phyloP scores from a whole-genome alignment of 192 early-diverging fungal genomes.

The Cladochytrium replicatum region DNA sequence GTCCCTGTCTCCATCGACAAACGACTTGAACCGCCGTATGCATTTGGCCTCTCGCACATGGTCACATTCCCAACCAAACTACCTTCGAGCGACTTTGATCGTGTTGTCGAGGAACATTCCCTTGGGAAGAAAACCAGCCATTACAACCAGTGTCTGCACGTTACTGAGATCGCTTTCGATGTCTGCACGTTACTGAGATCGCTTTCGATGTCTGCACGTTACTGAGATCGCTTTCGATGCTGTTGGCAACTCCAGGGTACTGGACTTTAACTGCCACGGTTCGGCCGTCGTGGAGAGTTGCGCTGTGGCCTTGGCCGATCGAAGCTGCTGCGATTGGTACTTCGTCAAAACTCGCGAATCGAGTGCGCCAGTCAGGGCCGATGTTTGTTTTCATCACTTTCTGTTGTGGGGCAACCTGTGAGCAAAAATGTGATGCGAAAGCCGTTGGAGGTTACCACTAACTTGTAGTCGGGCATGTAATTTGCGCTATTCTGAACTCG shows the following conservation, averaged over 20 bases:
- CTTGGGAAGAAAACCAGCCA: slow-evolving; percentile 77
- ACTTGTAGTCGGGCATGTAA: slow-evolving; percentile 85
- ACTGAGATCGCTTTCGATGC: slow-evolving; percentile 81
- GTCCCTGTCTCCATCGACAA: slow-evolving; percentile 36
- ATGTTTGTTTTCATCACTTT: slow-evolving; percentile 13
- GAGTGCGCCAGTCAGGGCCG: slow-evolving; percentile 50
- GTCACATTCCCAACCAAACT: slow-evolving; percentile 91
- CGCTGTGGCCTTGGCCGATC: slow-evolving; percentile 9
- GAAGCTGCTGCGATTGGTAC: slow-evolving; percentile 82
- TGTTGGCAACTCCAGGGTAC: slow-evolving; percentile 85
- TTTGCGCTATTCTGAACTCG: slow-evolving; percentile 91
- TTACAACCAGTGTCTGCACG: slow-evolving; percentile 64
- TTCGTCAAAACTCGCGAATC: slow-evolving; percentile 61
- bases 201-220: no score
- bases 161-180: no score
- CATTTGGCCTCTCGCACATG: slow-evolving; percentile 77
- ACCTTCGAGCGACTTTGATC: slow-evolving; percentile 75
- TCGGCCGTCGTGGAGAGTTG: slow-evolving; percentile 26
- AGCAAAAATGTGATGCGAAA: neutral
- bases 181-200: no score
- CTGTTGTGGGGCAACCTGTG: slow-evolving; percentile 3
- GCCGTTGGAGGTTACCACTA: slow-evolving; percentile 45
- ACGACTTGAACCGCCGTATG: slow-evolving; percentile 54
- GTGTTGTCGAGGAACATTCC: slow-evolving; percentile 97
- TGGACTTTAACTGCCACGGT: slow-evolving; percentile 86